phyloP scores from a whole-genome alignment of 306 rosid genomes.

The Cucurbita maxima region DNA sequence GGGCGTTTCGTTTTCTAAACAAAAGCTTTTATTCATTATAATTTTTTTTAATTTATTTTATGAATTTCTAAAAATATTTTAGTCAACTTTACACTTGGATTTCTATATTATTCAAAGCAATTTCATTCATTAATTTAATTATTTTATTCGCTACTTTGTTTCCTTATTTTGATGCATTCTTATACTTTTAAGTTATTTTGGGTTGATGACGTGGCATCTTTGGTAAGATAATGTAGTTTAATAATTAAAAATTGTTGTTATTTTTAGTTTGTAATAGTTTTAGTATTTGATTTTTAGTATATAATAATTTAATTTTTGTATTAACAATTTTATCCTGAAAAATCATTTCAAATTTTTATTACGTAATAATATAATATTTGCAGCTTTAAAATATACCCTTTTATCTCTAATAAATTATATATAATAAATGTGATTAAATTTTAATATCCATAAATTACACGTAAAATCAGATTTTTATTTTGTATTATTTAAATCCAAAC shows the following conservation, averaged over 20 bases:
- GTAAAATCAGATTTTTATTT: no score
- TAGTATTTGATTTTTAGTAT: no score
- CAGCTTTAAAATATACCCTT: no score
- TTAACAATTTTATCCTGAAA: no score
- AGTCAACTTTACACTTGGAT: background rate
- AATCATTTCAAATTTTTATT: no score
- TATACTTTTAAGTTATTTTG: background rate
- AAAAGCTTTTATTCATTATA: background rate
- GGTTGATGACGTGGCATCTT: background rate
- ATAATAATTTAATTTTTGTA: no score
- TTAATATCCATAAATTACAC: no score
- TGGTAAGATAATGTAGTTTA: background rate
- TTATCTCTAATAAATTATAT: no score
- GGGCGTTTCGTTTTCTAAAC: background rate
- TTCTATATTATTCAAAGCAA: background rate
- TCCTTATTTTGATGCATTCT: background rate
- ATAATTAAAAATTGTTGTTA: no score
- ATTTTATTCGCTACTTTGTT: background rate
- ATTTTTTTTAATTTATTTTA: background rate
- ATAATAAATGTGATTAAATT: no score
- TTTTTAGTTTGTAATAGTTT: no score
- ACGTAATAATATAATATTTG: no score
- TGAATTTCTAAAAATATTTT: background rate
- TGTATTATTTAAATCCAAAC: background rate
- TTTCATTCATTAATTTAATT: background rate